These are phyloP conservation scores for Leucosporidium yakuticum DNA, from an alignment of 768 basidiomycete genomes.

Conservation along the genomic window DNA sequence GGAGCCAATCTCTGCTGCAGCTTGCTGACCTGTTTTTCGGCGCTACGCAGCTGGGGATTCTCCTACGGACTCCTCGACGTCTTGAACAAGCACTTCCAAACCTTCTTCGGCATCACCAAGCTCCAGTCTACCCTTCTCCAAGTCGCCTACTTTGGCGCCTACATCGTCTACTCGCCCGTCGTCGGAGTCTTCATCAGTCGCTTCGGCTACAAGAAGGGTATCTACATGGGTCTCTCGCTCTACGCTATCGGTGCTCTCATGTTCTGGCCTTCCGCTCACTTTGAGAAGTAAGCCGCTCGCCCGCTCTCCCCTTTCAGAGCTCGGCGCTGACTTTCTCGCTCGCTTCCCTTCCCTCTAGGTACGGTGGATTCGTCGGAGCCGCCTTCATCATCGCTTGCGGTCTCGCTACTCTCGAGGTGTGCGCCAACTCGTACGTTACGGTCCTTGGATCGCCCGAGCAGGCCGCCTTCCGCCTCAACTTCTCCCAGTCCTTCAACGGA, in stretches of 20 bases:
- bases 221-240: constrained; percentile 56
- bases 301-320: no score
- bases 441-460: constrained; percentile 63
- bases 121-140: constrained; percentile 69
- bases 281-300: constrained; percentile 40
- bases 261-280: constrained; percentile 72
- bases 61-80: constrained; percentile 38
- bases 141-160: constrained; percentile 52
- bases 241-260: constrained; percentile 61
- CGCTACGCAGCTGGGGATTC: constrained; percentile 18
- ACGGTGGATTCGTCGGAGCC: constrained; percentile 2
- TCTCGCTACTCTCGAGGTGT: constrained; percentile 54
- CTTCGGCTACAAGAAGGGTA: constrained; percentile 66
- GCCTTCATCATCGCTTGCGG: constrained; percentile 47
- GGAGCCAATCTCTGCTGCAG: not conserved
- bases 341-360: constrained; percentile 54
- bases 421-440: constrained; percentile 35
- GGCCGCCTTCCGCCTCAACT: constrained; percentile 68
- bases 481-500: constrained; percentile 70
- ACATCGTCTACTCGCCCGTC: constrained; percentile 42
- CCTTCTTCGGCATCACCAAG: constrained; percentile 60
- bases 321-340: constrained; percentile 37
- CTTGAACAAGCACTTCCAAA: constrained; percentile 61
- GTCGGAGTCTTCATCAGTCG: constrained; percentile 47
- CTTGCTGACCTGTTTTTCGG: constrained; percentile 8